Evolutionary conservation across 306 rosid genomes (phyloP).

Genomic region (Citrullus mucosospermus): DNA sequence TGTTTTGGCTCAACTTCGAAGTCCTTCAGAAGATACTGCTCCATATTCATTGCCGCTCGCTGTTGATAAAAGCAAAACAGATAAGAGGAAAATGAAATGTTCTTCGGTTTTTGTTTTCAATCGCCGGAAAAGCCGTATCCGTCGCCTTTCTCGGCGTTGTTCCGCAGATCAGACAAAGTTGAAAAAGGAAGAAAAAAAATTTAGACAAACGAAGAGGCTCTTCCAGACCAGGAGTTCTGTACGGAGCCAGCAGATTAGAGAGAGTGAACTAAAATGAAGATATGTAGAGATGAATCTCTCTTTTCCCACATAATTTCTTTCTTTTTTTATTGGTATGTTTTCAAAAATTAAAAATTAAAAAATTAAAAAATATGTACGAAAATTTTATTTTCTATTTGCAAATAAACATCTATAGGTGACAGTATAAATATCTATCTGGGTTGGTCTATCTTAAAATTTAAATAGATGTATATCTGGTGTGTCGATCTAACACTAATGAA

Average conservation of each 20-base stretch:
- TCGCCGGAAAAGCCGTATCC: not conserved
- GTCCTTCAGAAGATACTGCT: slow-evolving; percentile 30
- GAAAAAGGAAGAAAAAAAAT: not conserved
- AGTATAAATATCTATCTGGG: too few relatives aligned
- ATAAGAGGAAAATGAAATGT: not conserved
- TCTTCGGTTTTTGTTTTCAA: not conserved
- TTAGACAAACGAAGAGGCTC: not conserved
- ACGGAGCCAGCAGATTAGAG: not conserved
- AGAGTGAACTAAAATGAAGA: not conserved
- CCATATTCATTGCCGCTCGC: slow-evolving; percentile 19
- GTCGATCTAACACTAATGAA: too few relatives aligned
- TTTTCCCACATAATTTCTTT: too few relatives aligned
- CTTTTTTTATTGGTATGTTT: too few relatives aligned
- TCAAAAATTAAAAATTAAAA: too few relatives aligned
- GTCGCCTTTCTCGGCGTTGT: not conserved
- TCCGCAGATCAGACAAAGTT: not conserved
- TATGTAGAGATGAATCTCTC: too few relatives aligned
- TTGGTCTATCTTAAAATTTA: too few relatives aligned
- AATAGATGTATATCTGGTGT: too few relatives aligned
- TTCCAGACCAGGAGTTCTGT: not conserved
- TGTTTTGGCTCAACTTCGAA: slow-evolving; percentile 48
- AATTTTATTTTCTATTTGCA: too few relatives aligned
- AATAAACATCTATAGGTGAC: too few relatives aligned
- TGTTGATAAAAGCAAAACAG: not conserved
- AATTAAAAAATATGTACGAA: too few relatives aligned